Conservation (phyloP, 768 basidiomycete species). For the Rhizopogon vesiculosus region DNA sequence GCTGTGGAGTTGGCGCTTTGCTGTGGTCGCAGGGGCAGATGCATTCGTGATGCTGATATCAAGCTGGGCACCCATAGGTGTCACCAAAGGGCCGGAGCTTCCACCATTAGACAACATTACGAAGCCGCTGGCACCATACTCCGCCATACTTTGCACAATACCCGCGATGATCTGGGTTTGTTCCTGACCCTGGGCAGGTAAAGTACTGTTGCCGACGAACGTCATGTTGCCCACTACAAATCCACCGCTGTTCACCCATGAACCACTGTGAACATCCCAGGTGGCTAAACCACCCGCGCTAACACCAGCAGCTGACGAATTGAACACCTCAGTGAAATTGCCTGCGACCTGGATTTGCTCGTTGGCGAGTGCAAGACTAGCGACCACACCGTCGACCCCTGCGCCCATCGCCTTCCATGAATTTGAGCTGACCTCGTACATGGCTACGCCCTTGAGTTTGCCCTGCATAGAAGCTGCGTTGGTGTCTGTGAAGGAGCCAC, state of each 20-base stretch:
- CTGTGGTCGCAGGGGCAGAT: constrained; percentile 25
- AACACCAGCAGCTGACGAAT: constrained; percentile 30
- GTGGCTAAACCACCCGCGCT: constrained; percentile 61
- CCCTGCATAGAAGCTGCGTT: constrained; percentile 45
- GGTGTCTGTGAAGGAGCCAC: constrained; percentile 84
- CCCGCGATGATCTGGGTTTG: constrained; percentile 65
- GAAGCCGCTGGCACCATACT: constrained; percentile 75
- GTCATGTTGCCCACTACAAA: constrained; percentile 69
- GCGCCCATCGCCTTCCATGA: constrained; percentile 66
- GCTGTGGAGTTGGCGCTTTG: constrained; percentile 35
- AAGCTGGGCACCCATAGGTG: constrained; percentile 58
- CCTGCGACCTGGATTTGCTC: constrained; percentile 64
- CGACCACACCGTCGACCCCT: constrained; percentile 77
- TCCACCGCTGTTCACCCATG: constrained; percentile 75
- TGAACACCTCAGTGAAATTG: constrained; percentile 57
- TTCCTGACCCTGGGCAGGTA: constrained; percentile 33
- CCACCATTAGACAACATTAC: constrained; percentile 74
- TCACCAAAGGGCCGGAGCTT: constrained; percentile 49
- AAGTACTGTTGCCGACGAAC: constrained; percentile 64
- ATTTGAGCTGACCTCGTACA: constrained; percentile 63
- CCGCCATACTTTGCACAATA: constrained; percentile 47
- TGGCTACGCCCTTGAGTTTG: constrained; percentile 54
- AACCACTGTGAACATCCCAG: constrained; percentile 56
- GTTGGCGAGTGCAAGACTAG: constrained; percentile 46
- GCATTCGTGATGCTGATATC: constrained; percentile 31